Evolutionary conservation across 148 eudicot species (phyloP), one percentile per base, ranked within the genome.

Genomic region (Camellia lanceoleosa): DNA sequence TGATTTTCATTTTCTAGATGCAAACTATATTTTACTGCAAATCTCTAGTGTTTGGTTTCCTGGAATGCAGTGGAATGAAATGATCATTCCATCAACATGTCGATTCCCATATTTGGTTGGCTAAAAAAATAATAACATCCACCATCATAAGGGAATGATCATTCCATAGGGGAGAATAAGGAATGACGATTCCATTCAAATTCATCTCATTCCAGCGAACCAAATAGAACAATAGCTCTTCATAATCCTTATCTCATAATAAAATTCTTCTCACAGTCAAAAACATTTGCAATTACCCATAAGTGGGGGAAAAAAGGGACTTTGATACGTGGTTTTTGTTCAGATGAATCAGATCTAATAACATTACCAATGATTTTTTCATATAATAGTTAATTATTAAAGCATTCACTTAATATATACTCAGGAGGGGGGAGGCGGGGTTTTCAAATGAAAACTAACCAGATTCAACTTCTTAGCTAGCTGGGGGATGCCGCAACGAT

Each of bases 401-500:
- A 49, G 52, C 0, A 60, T 60, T 60, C 63, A 16, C 20, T 3
- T 14, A 14, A 15, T 60, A 60, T 14, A 19, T 3, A 20, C 41
- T 42, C 2, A 64, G 42, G 68, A 64, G 41, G 11, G 38, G 8
- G 23, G 47, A n/a, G 71, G 46, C 5, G 54, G 23, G 23, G 52
- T 7, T 2, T 0, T 69, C 7, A 9, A 69, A 69, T 3, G 54
- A n/a, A 44, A 69, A 69, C 52, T 13, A 20, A 88, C 91, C 87
- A 86, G 87, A 65, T 86, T 88, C 64, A 88, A 73, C 83, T 88
- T 88, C 82, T 82, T 88, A 63, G 91, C 87, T 74, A 88, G 79
- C 76, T 84, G 86, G 60, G 89, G 87, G 80, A 88, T 79, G 71
- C 91, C 91, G 63, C 91, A 88, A 14, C 78, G 75, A 81, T 86